Evolutionary conservation across 2,329 filamentous ascomycete species (phyloP).

Genomic region (Aspergillus sp.): DNA sequence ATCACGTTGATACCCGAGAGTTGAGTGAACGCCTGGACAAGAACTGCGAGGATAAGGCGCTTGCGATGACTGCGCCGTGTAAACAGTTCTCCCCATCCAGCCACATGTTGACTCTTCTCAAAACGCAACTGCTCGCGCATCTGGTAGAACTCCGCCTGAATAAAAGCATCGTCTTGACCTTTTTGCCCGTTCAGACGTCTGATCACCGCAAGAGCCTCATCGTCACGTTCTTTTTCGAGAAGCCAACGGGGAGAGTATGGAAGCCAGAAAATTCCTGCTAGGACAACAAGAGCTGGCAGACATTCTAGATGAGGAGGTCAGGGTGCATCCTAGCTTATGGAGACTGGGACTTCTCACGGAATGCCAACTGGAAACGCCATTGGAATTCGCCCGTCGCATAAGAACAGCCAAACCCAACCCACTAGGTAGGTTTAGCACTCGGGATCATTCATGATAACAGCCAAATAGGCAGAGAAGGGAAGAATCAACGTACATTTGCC

Average conservation of each 20-base stretch:
- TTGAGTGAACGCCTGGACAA: slow-evolving; percentile 9
- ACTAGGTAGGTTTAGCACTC: slow-evolving; percentile 1
- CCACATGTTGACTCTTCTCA: slow-evolving; percentile 5
- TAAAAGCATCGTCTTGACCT: not conserved
- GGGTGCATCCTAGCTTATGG: not conserved
- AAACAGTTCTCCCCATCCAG: slow-evolving; percentile 6
- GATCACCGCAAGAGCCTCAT: slow-evolving; percentile 8
- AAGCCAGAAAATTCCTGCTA: slow-evolving; percentile 7
- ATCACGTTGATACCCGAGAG: slow-evolving; percentile 7
- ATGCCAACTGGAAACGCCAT: slow-evolving; percentile 8
- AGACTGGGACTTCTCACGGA: not conserved
- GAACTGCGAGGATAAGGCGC: slow-evolving; percentile 6
- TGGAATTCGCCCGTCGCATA: slow-evolving; percentile 4
- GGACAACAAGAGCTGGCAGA: slow-evolving; percentile 4
- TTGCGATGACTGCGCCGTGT: slow-evolving; percentile 5
- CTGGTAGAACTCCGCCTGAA: slow-evolving; percentile 7
- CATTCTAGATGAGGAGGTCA: not conserved
- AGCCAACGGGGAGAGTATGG: slow-evolving; percentile 10
- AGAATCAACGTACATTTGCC: slow-evolving; percentile 3
- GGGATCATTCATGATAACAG: too few species aligned
- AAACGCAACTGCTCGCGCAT: slow-evolving; percentile 9
- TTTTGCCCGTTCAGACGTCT: slow-evolving; percentile 4
- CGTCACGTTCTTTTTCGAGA: slow-evolving; percentile 8
- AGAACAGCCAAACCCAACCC: slow-evolving; percentile 6
- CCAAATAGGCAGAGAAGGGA: not conserved